Evolutionary conservation across 1,139 yeast genomes (phyloP).

Genomic region (Pichia sp.): DNA sequence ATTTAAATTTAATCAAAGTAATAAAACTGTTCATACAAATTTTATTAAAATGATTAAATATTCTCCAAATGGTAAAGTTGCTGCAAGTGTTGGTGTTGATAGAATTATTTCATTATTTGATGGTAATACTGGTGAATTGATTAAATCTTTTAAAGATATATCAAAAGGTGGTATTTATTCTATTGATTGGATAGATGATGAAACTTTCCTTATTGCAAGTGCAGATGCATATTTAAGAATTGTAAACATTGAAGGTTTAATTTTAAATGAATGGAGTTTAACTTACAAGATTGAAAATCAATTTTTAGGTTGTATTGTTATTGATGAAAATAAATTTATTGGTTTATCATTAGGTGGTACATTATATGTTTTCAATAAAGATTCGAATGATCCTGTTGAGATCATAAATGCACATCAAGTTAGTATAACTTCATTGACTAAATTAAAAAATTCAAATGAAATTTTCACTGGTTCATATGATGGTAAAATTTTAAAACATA

Average conservation of each 20-base stretch:
- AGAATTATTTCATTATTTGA: conserved; percentile 72
- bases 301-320: conserved; percentile 75
- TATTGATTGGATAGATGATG: conserved; percentile 61
- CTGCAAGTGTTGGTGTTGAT: conserved; percentile 86
- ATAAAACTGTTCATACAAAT: conserved; percentile 69
- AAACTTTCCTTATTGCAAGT: conserved; percentile 72
- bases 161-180: conserved; percentile 82
- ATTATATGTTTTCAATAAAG: conserved; percentile 50
- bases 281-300: conserved; percentile 51
- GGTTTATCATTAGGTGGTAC: conserved; percentile 72
- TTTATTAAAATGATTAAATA: conserved; percentile 77
- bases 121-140: conserved; percentile 78
- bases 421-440: conserved; percentile 57
- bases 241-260: conserved; percentile 47
- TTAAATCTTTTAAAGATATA: conserved; percentile 45
- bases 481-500: conserved; percentile 67
- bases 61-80: conserved; percentile 68
- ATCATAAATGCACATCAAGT: conserved; percentile 74
- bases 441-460: conserved; percentile 25
- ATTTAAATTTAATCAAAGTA: conserved; percentile 71
- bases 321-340: conserved; percentile 52
- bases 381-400: conserved; percentile 36
- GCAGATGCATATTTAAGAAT: conserved; percentile 65
- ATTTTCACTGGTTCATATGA: conserved; percentile 73
- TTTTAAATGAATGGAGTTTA: conserved; percentile 40